Conservation (phyloP, 2,329 filamentous ascomycete species). For the Trichoderma koningiopsis region DNA sequence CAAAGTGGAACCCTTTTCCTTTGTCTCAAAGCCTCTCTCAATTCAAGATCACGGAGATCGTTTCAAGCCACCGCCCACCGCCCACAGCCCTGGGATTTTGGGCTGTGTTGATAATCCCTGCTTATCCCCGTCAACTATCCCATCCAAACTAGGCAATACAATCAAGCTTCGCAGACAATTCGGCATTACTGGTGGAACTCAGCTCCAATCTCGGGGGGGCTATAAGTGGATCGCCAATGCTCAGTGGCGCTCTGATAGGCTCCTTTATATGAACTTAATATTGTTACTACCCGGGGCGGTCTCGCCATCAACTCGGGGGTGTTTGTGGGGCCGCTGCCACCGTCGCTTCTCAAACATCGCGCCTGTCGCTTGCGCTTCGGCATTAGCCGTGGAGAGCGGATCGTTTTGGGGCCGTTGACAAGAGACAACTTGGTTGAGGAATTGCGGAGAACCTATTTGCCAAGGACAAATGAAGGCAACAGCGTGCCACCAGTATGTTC, state of each 20-base stretch:
- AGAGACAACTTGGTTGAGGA: background rate
- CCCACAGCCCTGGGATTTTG: background rate
- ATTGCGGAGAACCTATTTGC: background rate
- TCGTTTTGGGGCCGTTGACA: background rate
- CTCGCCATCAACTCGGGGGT: conserved; percentile 22
- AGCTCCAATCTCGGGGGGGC: background rate
- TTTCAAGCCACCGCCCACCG: background rate
- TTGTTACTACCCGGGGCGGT: background rate
- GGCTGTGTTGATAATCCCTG: background rate
- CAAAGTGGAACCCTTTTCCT: background rate
- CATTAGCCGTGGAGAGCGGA: conserved; percentile 4
- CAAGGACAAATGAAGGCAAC: background rate
- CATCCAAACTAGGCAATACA: conserved; percentile 4
- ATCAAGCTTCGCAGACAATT: background rate
- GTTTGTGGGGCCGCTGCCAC: conserved; percentile 4
- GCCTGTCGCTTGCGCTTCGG: conserved; percentile 14
- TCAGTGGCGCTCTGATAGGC: background rate
- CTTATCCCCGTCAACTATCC: background rate
- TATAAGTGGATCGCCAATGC: background rate
- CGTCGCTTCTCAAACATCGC: background rate
- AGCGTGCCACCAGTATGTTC: background rate
- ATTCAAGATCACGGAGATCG: background rate
- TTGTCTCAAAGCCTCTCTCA: background rate
- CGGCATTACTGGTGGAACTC: conserved; percentile 12
- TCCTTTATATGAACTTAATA: background rate